Conservation (phyloP, 129 eudicot species). For the Ambrosia trifida region DNA sequence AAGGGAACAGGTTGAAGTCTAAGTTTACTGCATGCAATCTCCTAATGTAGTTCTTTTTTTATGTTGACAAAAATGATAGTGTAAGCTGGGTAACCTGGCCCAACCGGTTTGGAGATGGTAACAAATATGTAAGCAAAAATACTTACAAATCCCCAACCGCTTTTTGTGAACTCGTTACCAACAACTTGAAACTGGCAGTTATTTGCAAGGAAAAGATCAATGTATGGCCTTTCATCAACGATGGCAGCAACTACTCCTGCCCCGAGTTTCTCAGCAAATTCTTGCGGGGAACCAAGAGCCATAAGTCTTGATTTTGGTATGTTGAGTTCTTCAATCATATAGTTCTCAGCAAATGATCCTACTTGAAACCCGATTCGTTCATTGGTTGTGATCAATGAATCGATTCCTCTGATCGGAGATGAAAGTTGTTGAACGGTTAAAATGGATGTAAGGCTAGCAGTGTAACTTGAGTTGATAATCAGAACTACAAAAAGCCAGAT, state of each 20-base stretch:
- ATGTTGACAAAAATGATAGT: not conserved
- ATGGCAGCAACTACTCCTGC: conserved; percentile 75
- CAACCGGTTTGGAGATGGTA: not conserved
- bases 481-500: conserved; percentile 89
- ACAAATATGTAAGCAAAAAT: conserved; percentile 14
- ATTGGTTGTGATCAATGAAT: conserved; percentile 51
- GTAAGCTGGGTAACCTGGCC: not conserved
- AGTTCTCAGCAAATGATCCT: conserved; percentile 83
- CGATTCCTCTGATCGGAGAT: conserved; percentile 78
- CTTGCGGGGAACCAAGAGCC: conserved; percentile 80
- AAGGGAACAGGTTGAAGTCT: not conserved
- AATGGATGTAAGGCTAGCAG: conserved; percentile 95
- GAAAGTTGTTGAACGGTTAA: conserved; percentile 87
- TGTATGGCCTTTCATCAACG: conserved; percentile 80
- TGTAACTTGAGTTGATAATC: conserved; percentile 85
- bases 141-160: conserved; percentile 98
- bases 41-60: not conserved
- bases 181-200: conserved; percentile 66
- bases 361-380: conserved; percentile 75
- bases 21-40: not conserved
- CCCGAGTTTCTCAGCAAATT: conserved; percentile 64
- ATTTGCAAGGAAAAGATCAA: conserved; percentile 67
- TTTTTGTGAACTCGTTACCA: conserved; percentile 76
- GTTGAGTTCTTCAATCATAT: conserved; percentile 68
- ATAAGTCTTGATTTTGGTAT: conserved; percentile 69